These are phyloP conservation scores for Alternaria sp. DNA, from an alignment of 2,329 filamentous ascomycete species.

Conservation along the genomic window DNA sequence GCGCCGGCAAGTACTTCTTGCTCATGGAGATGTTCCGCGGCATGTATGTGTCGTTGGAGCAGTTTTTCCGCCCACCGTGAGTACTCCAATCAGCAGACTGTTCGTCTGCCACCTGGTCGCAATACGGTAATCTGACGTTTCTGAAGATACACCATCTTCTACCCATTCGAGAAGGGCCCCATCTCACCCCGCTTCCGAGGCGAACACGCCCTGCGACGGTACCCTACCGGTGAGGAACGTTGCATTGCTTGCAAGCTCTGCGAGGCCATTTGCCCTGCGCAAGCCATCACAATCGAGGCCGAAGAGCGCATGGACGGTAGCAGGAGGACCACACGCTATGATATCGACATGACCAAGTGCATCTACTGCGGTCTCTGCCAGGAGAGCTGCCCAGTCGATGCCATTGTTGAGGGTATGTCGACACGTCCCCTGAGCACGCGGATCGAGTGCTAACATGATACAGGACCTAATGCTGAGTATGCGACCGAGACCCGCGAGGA, in stretches of 20 bases:
- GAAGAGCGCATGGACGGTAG: conserved; percentile 97
- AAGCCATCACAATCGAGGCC: conserved; percentile 98
- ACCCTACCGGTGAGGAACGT: conserved; percentile 96
- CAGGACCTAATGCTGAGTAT: conserved; percentile 75
- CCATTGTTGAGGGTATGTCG: conserved; percentile 75
- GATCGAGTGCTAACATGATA: conserved; percentile 18
- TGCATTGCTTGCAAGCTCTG: conserved; percentile 99
- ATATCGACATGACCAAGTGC: conserved; percentile 99
- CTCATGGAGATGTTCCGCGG: conserved; percentile 94
- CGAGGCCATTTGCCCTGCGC: conserved; percentile 96
- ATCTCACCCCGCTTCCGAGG: conserved; percentile 98
- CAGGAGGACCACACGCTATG: conserved; percentile 93
- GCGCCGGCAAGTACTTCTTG: conserved; percentile 91
- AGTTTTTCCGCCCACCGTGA: conserved; percentile 97
- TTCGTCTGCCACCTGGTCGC: background rate
- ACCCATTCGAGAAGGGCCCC: conserved; percentile 98
- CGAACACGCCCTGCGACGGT: conserved; percentile 94
- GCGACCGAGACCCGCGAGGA: conserved; percentile 86
- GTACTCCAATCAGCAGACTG: conserved; percentile 53
- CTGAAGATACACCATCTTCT: conserved; percentile 92
- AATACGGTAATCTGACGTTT: conserved; percentile 34
- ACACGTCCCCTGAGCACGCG: background rate
- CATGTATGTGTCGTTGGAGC: conserved; percentile 97
- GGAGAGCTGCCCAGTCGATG: conserved; percentile 97
- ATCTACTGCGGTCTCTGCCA: conserved; percentile 99